phyloP scores from a whole-genome alignment of 352 stramenopile genomes.

The Globisporangium okanoganense region DNA sequence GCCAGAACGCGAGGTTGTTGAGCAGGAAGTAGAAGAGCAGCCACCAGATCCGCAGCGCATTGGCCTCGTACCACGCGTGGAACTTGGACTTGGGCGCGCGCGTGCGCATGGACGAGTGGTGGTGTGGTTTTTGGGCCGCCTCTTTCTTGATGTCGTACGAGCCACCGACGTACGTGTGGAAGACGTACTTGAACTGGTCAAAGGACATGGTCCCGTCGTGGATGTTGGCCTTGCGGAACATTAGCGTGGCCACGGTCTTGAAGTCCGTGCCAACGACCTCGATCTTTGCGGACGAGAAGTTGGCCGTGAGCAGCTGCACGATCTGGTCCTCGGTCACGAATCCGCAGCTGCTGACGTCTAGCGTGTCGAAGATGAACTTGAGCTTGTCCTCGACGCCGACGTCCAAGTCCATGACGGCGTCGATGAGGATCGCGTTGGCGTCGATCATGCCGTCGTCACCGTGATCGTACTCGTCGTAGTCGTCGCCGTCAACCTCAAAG shows the following conservation, averaged over 20 bases:
- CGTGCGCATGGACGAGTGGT: conserved; percentile 20
- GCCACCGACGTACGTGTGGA: conserved; percentile 58
- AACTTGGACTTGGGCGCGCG: conserved; percentile 53
- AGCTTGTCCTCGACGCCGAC: conserved; percentile 74
- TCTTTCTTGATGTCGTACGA: conserved; percentile 51
- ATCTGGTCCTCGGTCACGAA: conserved; percentile 63
- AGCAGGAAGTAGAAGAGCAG: conserved; percentile 62
- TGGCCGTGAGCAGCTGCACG: conserved; percentile 56
- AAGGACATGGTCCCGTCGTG: conserved; percentile 63
- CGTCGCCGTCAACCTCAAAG: conserved; percentile 56
- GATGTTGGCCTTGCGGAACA: conserved; percentile 68
- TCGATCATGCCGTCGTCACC: conserved; percentile 53
- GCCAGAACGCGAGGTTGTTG: conserved; percentile 69
- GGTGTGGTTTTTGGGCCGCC: neutral
- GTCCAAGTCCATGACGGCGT: conserved; percentile 76
- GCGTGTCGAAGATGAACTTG: conserved; percentile 81
- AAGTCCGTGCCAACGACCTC: conserved; percentile 74
- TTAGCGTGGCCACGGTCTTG: conserved; percentile 49
- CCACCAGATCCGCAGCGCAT: conserved; percentile 79
- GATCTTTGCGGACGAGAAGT: conserved; percentile 72
- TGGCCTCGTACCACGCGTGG: conserved; percentile 57
- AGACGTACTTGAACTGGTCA: conserved; percentile 65
- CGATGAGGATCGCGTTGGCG: conserved; percentile 73
- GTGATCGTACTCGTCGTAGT: conserved; percentile 53
- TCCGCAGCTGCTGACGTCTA: conserved; percentile 51